Conservation (phyloP, 176 grass and related monocot genomes). For the Dactylis glomerata region DNA sequence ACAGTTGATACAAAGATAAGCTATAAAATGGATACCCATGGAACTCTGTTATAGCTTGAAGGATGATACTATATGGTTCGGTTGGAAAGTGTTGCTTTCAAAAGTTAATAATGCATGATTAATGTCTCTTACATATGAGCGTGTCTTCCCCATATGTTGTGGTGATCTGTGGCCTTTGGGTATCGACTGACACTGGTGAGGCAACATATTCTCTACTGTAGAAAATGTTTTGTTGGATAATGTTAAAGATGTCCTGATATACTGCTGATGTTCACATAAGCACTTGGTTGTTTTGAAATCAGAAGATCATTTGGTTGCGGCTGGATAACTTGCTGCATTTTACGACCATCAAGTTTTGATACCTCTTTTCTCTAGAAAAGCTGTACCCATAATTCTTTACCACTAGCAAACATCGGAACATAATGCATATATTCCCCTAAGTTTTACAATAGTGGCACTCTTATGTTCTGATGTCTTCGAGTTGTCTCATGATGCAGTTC, state of each 20-base stretch:
- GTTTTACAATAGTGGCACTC: background rate
- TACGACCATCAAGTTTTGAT: background rate
- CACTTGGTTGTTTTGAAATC: background rate
- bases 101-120: background rate
- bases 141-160: background rate
- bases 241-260: background rate
- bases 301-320: background rate
- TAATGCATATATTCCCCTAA: background rate
- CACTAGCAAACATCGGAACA: background rate
- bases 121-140: background rate
- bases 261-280: background rate
- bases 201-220: background rate
- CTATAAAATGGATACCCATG: background rate
- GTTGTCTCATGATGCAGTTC: constrained; percentile 45
- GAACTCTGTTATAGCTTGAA: background rate
- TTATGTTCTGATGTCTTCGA: constrained; percentile 7
- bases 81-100: background rate
- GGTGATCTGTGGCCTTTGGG: background rate
- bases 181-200: background rate
- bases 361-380: background rate
- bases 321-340: background rate
- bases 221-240: background rate
- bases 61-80: background rate
- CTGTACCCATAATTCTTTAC: background rate
- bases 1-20: background rate